Evolutionary conservation across 2,329 filamentous ascomycete species (phyloP).

Genomic region (Alternaria ventricosa): DNA sequence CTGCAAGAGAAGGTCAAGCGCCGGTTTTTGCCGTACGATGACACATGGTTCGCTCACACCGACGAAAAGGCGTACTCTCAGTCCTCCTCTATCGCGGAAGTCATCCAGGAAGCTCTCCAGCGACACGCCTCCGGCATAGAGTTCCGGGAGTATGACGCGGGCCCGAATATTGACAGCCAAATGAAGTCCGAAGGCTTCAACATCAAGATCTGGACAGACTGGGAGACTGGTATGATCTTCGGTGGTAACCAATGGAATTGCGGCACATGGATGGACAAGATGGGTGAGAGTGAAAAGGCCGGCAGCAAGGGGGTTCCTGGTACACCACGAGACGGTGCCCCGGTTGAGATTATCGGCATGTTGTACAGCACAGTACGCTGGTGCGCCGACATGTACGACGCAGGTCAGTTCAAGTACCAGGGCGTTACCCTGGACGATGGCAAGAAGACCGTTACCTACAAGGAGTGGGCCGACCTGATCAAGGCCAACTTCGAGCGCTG

Average conservation of each 20-base stretch:
- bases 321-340: slow-evolving; percentile 94
- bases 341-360: slow-evolving; percentile 92
- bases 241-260: slow-evolving; percentile 95
- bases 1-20: slow-evolving; percentile 79
- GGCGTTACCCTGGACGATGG: slow-evolving; percentile 73
- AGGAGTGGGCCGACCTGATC: slow-evolving; percentile 80
- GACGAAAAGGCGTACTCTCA: slow-evolving; percentile 86
- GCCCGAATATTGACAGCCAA: slow-evolving; percentile 84
- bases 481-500: slow-evolving; percentile 88
- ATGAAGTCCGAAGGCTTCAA: slow-evolving; percentile 95
- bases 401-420: slow-evolving; percentile 74
- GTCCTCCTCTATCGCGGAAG: slow-evolving; percentile 81
- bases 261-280: slow-evolving; percentile 99
- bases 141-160: slow-evolving; percentile 94
- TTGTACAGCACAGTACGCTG: slow-evolving; percentile 88
- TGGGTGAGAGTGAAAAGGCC: slow-evolving; percentile 95
- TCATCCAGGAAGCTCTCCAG: slow-evolving; percentile 93
- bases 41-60: slow-evolving; percentile 86
- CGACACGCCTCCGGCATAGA: slow-evolving; percentile 89
- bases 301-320: slow-evolving; percentile 92
- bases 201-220: slow-evolving; percentile 88
- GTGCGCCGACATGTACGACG: slow-evolving; percentile 71
- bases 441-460: slow-evolving; percentile 68
- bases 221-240: slow-evolving; percentile 88
- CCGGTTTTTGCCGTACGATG: slow-evolving; percentile 92